Evolutionary conservation across 192 early-diverging fungal genomes (phyloP).

Genomic region (Coemansia sp.): DNA sequence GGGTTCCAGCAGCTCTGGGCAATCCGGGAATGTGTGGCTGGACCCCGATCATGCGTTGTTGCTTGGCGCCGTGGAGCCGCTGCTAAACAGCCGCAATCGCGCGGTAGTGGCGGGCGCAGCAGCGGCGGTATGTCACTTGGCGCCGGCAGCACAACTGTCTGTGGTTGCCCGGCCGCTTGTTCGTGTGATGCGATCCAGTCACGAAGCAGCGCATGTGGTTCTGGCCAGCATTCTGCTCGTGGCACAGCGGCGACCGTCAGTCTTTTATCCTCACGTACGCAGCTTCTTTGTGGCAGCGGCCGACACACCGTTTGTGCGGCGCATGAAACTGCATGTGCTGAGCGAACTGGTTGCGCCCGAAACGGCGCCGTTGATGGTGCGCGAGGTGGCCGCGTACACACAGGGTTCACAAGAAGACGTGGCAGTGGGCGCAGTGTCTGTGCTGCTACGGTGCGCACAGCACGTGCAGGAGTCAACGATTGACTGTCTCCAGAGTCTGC

Average conservation of each 20-base stretch:
- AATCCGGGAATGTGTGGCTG: constrained; percentile 27
- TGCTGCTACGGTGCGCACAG: constrained; percentile 44
- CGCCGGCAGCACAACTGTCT: constrained; percentile 56
- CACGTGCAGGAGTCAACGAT: constrained; percentile 49
- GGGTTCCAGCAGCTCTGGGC: background rate
- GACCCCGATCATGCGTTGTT: constrained; percentile 83
- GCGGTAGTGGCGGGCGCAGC: constrained; percentile 74
- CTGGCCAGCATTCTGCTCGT: constrained; percentile 77
- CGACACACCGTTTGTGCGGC: constrained; percentile 75
- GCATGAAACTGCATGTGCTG: constrained; percentile 84
- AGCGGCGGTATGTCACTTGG: constrained; percentile 67
- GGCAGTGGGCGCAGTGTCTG: constrained; percentile 24
- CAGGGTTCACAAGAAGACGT: constrained; percentile 29
- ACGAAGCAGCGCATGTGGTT: constrained; percentile 79
- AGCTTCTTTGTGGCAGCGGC: constrained; percentile 79
- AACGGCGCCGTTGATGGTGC: constrained; percentile 68
- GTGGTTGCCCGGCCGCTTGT: constrained; percentile 71
- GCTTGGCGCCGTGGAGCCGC: constrained; percentile 63
- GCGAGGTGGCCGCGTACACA: constrained; percentile 65
- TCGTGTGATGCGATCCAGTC: constrained; percentile 66
- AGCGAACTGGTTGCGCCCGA: constrained; percentile 63
- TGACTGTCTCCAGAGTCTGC: constrained; percentile 48
- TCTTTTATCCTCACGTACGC: constrained; percentile 70
- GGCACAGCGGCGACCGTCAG: constrained; percentile 62
- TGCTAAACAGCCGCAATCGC: constrained; percentile 83